A percentile compares a stretch with the other conserved stretches of the same genome.
phyloP scores from a whole-genome alignment of 228 moss, liverwort and hornwort species.

The Sphagnum fallax region DNA sequence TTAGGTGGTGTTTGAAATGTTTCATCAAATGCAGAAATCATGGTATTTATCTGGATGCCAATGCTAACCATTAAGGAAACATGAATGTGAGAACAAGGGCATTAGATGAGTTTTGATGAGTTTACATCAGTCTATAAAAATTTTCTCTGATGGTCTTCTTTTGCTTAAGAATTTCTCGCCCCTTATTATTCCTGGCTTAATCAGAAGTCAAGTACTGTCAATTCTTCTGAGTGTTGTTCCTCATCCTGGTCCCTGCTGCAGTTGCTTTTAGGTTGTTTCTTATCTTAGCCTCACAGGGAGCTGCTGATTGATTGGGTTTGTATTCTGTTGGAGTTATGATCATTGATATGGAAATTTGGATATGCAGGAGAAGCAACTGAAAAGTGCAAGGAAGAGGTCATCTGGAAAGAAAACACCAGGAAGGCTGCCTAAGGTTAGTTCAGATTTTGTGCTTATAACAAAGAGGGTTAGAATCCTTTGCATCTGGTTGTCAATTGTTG shows the following conservation, averaged over 20 bases:
- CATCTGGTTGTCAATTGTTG: too few relatives aligned
- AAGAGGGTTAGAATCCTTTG: too few relatives aligned
- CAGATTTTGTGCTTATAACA: background rate
- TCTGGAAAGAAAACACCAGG: constrained; percentile 41
- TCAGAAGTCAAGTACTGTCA: too few relatives aligned
- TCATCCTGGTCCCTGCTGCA: too few relatives aligned
- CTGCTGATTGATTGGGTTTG: too few relatives aligned
- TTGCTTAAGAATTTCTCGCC: background rate
- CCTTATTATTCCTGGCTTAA: too few relatives aligned
- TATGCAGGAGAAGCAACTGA: constrained; percentile 56
- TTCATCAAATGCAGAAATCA: background rate
- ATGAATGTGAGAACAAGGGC: background rate
- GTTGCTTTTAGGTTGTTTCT: too few relatives aligned
- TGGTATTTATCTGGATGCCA: background rate
- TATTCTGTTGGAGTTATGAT: background rate
- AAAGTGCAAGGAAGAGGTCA: constrained; percentile 37
- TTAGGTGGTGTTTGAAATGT: background rate
- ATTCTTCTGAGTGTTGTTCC: too few relatives aligned
- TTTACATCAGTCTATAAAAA: background rate
- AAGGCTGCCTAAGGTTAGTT: constrained; percentile 54
- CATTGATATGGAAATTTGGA: background rate
- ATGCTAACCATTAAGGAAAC: background rate
- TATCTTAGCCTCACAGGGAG: too few relatives aligned
- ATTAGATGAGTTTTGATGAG: background rate
- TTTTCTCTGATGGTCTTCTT: background rate